Evolutionary conservation across 2,329 filamentous ascomycete genomes (phyloP), one percentile per base, ranked within the genome.

Genomic region (Arachnomyces sp.): DNA sequence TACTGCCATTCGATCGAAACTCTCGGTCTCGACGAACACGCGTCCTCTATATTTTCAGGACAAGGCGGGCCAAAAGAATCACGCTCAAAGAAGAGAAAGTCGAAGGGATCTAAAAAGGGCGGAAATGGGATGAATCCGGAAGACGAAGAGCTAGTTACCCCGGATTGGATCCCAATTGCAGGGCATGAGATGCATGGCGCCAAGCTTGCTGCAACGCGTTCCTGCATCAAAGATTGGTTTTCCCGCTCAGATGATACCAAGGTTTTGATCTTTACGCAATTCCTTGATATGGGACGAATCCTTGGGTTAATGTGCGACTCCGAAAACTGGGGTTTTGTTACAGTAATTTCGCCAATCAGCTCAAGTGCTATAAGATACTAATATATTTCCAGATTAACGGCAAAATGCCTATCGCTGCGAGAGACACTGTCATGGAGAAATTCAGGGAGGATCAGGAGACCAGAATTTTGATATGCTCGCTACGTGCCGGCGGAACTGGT

Each of bases 251-350:
- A 63, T 0, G 38, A 61, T 0, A 67, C 68, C 31, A 82, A 82
- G 55, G 69, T 80, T 34, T 75, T 75, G 42, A 58, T 82, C 34
- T 82, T 79, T 47, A 75, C 72, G 0, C 75, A 82, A 47, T 82
- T 77, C 44, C 55, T 74, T 2, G 59, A 67, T 2, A 71, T 79
- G 49, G 65, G 77, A 4, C 52, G 62, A 0, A 72, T 81, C 13
- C 49, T 82, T 2, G 54, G 47, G 0, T 63, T 60, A 1, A 62
- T 81, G 30, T 80, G 74, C 51, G 21, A 60, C 1, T 52, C 59
- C 2, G 71, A 79, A 45, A 48, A 53, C 0, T 80, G 75, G 76
- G 47, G 43, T 0, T 63, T 59, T 43, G 52, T 66, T n/a, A 58
- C 63, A 34, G 60, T 67, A 55, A 52, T 31, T 31, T 34, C n/a